Conservation (phyloP, 352 stramenopile species). For the Phytophthora fragariae region DNA sequence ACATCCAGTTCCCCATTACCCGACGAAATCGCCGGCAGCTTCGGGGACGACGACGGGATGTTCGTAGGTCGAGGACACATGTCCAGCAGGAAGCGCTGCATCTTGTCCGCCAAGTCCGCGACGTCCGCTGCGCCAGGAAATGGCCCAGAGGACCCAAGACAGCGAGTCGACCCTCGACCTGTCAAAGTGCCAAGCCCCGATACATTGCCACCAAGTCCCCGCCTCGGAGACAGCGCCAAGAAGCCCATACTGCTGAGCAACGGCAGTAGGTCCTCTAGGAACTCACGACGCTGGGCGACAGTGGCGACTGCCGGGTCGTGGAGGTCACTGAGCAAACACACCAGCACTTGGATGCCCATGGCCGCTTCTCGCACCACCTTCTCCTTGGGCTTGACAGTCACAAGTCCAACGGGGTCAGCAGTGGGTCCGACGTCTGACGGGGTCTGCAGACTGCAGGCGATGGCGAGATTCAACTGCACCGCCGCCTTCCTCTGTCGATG, state of each 20-base stretch:
- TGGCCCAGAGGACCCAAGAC: neutral
- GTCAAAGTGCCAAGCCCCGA: constrained; percentile 1
- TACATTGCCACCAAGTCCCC: constrained; percentile 4
- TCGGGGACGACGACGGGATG: constrained; percentile 40
- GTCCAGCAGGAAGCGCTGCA: constrained; percentile 59
- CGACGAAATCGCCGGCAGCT: constrained; percentile 38
- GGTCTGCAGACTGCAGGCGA: constrained; percentile 7
- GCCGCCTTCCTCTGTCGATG: constrained; percentile 52
- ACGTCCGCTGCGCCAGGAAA: constrained; percentile 16
- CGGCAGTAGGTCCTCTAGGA: constrained; percentile 57
- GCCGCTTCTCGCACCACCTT: constrained; percentile 45
- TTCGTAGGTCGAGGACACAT: constrained; percentile 37
- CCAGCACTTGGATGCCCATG: constrained; percentile 52
- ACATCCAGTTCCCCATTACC: constrained; percentile 42
- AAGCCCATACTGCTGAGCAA: constrained; percentile 48
- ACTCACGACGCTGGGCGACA: constrained; percentile 41
- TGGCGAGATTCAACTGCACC: constrained; percentile 23
- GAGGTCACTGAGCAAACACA: constrained; percentile 46
- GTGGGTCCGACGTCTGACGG: neutral
- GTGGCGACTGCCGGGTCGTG: constrained; percentile 28
- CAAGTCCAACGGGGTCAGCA: neutral
- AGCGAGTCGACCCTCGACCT: constrained; percentile 12
- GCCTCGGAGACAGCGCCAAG: constrained; percentile 45
- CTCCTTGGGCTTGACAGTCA: constrained; percentile 40
- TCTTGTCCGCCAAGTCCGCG: constrained; percentile 40